Percentiles rank a stretch among this genome's conserved stretches.
phyloP scores from a whole-genome alignment of 306 rosid species.

The Cucurbita argyrosperma region DNA sequence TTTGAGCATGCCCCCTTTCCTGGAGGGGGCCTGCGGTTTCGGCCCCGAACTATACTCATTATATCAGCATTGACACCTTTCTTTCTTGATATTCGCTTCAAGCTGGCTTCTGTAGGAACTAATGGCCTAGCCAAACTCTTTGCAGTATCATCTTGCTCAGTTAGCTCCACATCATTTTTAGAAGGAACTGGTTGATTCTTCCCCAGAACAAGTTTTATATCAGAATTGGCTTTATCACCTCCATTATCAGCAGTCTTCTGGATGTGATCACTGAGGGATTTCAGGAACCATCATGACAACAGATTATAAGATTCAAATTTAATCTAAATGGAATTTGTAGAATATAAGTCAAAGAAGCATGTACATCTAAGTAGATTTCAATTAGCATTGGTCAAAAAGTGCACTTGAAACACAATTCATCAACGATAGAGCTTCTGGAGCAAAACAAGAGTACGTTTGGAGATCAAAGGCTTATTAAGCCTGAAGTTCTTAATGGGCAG shows the following conservation, averaged over 20 bases:
- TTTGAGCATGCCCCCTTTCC: conserved; percentile 23
- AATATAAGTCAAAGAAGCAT: background rate
- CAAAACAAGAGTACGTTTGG: background rate
- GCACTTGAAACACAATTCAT: background rate
- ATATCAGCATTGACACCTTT: conserved; percentile 29
- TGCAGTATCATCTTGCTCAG: conserved; percentile 21
- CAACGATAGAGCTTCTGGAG: background rate
- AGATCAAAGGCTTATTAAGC: background rate
- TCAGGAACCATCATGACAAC: conserved; percentile 9
- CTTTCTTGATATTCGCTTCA: conserved; percentile 21
- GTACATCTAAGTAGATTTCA: background rate
- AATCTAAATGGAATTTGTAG: background rate
- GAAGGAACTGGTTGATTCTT: conserved; percentile 17
- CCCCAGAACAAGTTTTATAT: conserved; percentile 31
- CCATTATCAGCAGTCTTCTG: conserved; percentile 23
- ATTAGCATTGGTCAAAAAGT: background rate
- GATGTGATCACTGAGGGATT: conserved; percentile 32
- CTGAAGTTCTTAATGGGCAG: background rate
- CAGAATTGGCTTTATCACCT: conserved; percentile 31
- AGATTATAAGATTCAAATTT: background rate
- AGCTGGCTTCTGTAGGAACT: conserved; percentile 17
- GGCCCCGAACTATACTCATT: conserved; percentile 64
- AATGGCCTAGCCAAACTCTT: conserved; percentile 11
- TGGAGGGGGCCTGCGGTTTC: conserved; percentile 34
- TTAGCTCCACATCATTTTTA: conserved; percentile 12